These are phyloP conservation scores for Globisporangium camurandrum DNA, from an alignment of 352 stramenopile species.

Conservation along the genomic window DNA sequence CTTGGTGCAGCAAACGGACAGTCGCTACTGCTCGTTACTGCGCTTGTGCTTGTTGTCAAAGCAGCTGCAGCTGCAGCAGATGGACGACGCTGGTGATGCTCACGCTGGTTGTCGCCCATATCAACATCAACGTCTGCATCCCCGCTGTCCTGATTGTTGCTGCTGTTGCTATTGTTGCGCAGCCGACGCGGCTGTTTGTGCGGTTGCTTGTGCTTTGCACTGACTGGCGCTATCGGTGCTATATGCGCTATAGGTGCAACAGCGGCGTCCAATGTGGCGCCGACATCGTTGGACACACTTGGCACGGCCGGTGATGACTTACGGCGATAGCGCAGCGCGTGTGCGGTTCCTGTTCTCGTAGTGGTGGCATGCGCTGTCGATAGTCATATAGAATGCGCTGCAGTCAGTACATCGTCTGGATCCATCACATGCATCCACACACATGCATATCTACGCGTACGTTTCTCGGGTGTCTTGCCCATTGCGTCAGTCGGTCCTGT, in stretches of 20 bases:
- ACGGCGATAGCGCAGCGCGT: constrained; percentile 41
- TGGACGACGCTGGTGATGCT: constrained; percentile 1
- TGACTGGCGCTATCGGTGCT: constrained; percentile 7
- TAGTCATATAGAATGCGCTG: constrained; percentile 5
- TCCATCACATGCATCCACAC: neutral
- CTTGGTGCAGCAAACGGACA: neutral
- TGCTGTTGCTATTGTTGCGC: constrained; percentile 1
- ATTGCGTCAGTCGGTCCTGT: constrained; percentile 13
- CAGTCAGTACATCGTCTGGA: neutral
- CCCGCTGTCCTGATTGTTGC: neutral
- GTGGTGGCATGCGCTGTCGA: constrained; percentile 2
- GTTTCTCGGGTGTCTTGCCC: constrained; percentile 44
- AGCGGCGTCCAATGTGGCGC: neutral
- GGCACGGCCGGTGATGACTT: constrained; percentile 29
- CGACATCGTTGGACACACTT: constrained; percentile 19
- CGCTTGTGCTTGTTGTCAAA: neutral
- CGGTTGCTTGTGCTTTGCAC: constrained; percentile 5
- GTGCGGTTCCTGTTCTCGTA: constrained; percentile 1
- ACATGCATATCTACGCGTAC: constrained; percentile 7
- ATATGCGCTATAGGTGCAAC: neutral
- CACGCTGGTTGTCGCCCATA: constrained; percentile 2
- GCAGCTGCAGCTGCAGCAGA: neutral
- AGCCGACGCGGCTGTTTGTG: neutral
- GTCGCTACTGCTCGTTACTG: neutral
- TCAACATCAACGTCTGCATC: neutral